Evolutionary conservation across 352 stramenopile genomes (phyloP), one percentile per base, ranked within the genome.

Genomic region (Albugo laibachii): DNA sequence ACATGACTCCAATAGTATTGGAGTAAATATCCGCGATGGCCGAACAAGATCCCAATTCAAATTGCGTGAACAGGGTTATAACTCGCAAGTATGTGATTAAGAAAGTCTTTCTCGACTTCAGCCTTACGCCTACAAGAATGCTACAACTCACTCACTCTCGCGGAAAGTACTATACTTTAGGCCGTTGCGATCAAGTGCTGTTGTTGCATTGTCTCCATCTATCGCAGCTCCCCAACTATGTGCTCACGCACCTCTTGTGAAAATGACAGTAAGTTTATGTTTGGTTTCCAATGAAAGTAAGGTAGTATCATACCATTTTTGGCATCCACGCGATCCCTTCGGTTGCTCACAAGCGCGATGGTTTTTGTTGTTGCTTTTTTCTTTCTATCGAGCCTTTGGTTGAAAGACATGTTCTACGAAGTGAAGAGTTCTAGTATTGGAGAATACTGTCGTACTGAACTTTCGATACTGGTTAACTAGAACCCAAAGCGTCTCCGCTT

Each of bases 1-100:
- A 92, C 48, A 86, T 96, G 61, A 95, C 83, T 13, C 95, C 80
- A 31, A 85, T 86, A 5, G 82, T 49, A 91, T 81, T 15, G 86
- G 82, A 14, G 63, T 77, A 36, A 88, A 76, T 62, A 75, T 95
- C 18, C 65, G 53, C 15, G 83, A 95, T 27, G 69, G 86, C 3
- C 42, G 44, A 76, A 24, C 69, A 69, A 15, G 67, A 81, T 1
- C 24, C 8, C 24, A 31, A 31, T 31, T 31, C 24, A 31, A 8
- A 31, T 31, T 31, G 24, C 3, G 24, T 31, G 3, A 10, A 31
- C 24, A 31, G 3, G 8, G 8, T 31, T 31, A 8, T 31, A 10
- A 31, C 24, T 31, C 24, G 24, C 24, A 10, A 31, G 3, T 31
- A 31, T 31, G 24, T 31, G 8, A 10, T 31, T 31, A 10, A 31